These are phyloP conservation scores for Aureobasidium pullulans DNA, from an alignment of 2,329 filamentous ascomycete genomes.

Conservation along the genomic window DNA sequence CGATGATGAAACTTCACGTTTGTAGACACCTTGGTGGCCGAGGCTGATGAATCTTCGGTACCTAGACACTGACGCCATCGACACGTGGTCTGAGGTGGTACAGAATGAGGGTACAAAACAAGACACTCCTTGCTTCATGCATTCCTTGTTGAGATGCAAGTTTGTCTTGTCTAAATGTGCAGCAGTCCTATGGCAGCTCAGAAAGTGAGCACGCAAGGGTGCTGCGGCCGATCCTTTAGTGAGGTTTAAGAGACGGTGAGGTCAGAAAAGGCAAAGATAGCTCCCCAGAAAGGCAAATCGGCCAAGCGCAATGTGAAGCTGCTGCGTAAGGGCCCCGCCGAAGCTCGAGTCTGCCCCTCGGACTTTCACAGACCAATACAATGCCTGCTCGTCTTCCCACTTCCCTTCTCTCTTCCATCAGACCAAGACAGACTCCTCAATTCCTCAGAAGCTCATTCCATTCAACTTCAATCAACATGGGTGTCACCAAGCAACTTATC, in stretches of 20 bases:
- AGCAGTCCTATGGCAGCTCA: neutral
- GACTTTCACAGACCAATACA: neutral
- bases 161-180: neutral
- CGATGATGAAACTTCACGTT: neutral
- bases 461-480: constrained; percentile 29
- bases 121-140: neutral
- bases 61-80: neutral
- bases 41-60: neutral
- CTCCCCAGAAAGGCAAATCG: neutral
- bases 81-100: neutral
- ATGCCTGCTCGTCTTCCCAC: constrained; percentile 9
- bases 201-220: neutral
- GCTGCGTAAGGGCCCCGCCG: neutral
- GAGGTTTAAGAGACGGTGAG: neutral
- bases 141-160: neutral
- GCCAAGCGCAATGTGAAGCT: neutral
- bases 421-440: constrained; percentile 12
- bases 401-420: constrained; percentile 8
- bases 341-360: constrained; percentile 8
- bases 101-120: neutral
- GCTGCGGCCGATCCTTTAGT: neutral
- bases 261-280: neutral
- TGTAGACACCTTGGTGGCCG: neutral
- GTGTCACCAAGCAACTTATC: constrained; percentile 61
- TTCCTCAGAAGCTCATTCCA: constrained; percentile 10